These are phyloP conservation scores for Onygena corvina DNA, from an alignment of 2,329 filamentous ascomycete species.

Conservation along the genomic window DNA sequence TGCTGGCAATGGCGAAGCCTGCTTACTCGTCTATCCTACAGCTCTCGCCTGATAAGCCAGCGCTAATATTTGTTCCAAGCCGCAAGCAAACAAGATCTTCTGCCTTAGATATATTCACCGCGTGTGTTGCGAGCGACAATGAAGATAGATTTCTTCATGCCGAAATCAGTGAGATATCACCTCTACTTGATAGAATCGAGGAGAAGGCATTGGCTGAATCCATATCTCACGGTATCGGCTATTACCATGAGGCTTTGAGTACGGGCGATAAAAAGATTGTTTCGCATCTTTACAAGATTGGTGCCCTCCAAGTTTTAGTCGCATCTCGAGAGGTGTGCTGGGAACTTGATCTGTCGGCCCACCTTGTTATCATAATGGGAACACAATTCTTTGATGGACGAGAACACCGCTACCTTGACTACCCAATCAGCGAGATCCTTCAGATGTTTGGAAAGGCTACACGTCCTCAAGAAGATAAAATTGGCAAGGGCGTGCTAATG, in stretches of 20 bases:
- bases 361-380: slow-evolving; percentile 91
- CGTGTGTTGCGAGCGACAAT: slow-evolving; percentile 75
- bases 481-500: slow-evolving; percentile 89
- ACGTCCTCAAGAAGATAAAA: slow-evolving; percentile 63
- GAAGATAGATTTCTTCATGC: slow-evolving; percentile 90
- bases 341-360: slow-evolving; percentile 79
- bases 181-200: slow-evolving; percentile 69
- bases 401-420: slow-evolving; percentile 94
- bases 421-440: slow-evolving; percentile 81
- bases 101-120: slow-evolving; percentile 74
- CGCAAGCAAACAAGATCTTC: slow-evolving; percentile 86
- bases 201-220: slow-evolving; percentile 82
- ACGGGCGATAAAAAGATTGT: slow-evolving; percentile 86
- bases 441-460: slow-evolving; percentile 97
- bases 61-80: slow-evolving; percentile 82
- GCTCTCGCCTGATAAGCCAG: slow-evolving; percentile 76
- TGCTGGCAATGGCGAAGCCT: slow-evolving; percentile 97
- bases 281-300: slow-evolving; percentile 77
- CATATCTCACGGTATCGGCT: slow-evolving; percentile 84
- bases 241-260: slow-evolving; percentile 90
- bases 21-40: slow-evolving; percentile 81
- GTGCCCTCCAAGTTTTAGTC: slow-evolving; percentile 75
- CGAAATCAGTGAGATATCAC: slow-evolving; percentile 66
- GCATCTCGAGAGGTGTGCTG: slow-evolving; percentile 85
- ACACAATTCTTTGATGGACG: slow-evolving; percentile 95